Base-by-base conservation (phyloP, 768 basidiomycete genomes). In the Fistulinella prunicolor region DNA sequence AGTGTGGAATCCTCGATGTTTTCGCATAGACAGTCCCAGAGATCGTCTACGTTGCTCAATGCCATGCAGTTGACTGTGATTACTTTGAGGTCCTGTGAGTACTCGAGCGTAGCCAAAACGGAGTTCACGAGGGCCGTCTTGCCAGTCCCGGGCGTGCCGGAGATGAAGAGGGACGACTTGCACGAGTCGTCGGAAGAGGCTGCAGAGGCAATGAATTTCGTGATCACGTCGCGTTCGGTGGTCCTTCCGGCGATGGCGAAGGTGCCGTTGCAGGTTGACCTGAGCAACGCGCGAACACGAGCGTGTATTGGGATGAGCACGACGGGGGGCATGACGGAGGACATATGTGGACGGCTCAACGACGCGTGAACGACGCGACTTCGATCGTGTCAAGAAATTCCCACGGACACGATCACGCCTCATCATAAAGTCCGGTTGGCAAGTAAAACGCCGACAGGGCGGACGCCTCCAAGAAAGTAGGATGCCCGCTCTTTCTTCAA, bases 141-240 rank as follows among this genome's bases (percentile, higher is more conserved):
- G 17, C 92, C 92, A 3, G 91, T 92, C 1, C 94, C 95, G 4
- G 94, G 93, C 2, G 91, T 82, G 9, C 95, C 95, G 9, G 94
- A 94, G 44, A 97, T 84, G 66, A 94, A 97, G 49, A 95, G 73
- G 36, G 80, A 76, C 9, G 80, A 72, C 22, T 68, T 60, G 20
- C 51, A 44, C 4, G 51, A 50, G 21, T 57, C 58, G 19, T 37
- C 24, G 16, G 45, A 16, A 22, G 26, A 21, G 17, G 81, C 60
- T 60, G 86, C 85, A 5, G 76, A 70, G 19, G 69, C 59, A 55
- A 91, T 62, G 68, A 91, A 93, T 10, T 73, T 63, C 17, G 70
- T 64, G 59, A 92, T 81, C 13, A 63, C 63, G 16, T 70, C 72
- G 53, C 80, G 82, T 65, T 93, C 88, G 0, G 64, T 51, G 23